phyloP scores from a whole-genome alignment of 78 protist genomes.

The Dictyostelium brefeldianum region DNA sequence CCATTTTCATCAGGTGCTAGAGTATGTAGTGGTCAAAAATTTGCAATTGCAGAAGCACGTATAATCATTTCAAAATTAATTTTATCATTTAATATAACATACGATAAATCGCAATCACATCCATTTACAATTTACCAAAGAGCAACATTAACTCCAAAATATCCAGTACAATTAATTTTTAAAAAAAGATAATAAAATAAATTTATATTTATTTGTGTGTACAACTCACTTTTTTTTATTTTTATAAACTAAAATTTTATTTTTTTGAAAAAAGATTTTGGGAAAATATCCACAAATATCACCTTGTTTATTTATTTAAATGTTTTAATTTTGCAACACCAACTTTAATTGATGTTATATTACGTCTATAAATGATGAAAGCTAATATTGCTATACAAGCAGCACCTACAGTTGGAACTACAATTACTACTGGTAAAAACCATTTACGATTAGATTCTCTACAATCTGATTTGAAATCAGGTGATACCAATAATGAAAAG shows the following conservation, averaged over 20 bases:
- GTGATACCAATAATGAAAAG: not conserved
- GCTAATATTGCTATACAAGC: not conserved
- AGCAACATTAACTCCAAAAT: constrained; percentile 65
- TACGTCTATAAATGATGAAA: not conserved
- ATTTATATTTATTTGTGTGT: too few species aligned
- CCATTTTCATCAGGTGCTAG: constrained; percentile 64
- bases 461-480: not conserved
- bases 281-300: too few species aligned
- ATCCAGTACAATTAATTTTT: constrained; percentile 18
- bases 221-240: too few species aligned
- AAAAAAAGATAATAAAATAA: not conserved
- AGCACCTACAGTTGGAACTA: not conserved
- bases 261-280: too few species aligned
- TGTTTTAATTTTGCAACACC: too few species aligned
- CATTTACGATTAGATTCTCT: not conserved
- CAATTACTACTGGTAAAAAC: constrained; percentile 39
- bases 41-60: constrained; percentile 30
- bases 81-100: constrained; percentile 1
- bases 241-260: too few species aligned
- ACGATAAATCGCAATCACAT: not conserved
- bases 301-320: too few species aligned
- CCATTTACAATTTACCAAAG: constrained; percentile 70
- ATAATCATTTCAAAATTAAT: constrained; percentile 37
- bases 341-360: too few species aligned
- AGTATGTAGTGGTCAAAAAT: constrained; percentile 59